These are phyloP conservation scores for Fusarium palustre DNA, from an alignment of 2,329 filamentous ascomycete genomes.

Conservation along the genomic window DNA sequence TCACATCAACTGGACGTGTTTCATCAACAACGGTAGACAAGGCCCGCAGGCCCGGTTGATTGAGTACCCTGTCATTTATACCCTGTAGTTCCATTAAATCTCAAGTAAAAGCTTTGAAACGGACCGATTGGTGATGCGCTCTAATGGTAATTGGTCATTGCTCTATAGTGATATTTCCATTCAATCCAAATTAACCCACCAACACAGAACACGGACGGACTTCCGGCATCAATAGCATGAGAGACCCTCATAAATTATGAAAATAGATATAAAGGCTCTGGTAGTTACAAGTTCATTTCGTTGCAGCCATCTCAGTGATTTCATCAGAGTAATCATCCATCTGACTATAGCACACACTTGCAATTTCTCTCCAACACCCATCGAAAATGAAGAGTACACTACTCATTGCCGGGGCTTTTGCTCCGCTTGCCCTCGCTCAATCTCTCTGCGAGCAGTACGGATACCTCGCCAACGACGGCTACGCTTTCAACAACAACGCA, in stretches of 20 bases:
- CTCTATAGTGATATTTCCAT: not conserved
- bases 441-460: conserved; percentile 15
- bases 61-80: not conserved
- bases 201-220: not conserved
- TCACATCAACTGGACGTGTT: not conserved
- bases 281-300: not conserved
- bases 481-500: conserved; percentile 21
- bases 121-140: conserved; percentile 4
- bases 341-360: no score
- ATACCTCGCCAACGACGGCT: conserved; percentile 9
- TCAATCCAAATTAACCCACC: not conserved
- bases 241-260: not conserved
- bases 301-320: no score
- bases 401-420: conserved; percentile 11
- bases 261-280: not conserved
- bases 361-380: not conserved
- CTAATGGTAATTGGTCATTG: not conserved
- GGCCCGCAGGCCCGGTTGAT: not conserved
- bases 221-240: not conserved
- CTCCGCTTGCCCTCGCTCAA: not conserved
- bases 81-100: not conserved
- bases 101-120: not conserved
- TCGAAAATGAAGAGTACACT: conserved; percentile 12
- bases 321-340: not conserved
- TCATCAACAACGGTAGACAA: not conserved